Evolutionary conservation across 164 flowering plant species (phyloP), one percentile per base, ranked within the genome.

Genomic region (Buxus sempervirens): DNA sequence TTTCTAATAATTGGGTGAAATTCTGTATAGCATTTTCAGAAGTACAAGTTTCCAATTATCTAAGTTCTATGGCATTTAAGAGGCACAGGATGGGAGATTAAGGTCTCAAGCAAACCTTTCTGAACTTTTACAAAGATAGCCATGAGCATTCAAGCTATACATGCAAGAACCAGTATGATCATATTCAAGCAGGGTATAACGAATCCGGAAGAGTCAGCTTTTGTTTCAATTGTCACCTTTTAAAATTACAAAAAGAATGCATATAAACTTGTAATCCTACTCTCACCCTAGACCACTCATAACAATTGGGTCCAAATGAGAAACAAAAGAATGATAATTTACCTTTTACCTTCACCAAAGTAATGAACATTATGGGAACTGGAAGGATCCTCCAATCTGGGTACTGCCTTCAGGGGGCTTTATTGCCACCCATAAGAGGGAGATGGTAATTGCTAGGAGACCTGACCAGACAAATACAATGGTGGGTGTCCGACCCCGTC

Each of bases 401-500:
- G 63, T 62, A 62, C 21, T 68, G 2, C 78, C 83, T 0, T 82
- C 68, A 0, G 94, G 95, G 0, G 93, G 93, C 5, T 72, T 78
- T 64, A 93, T 86, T 8, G 95, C 88, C 21, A 90, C 93, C 95
- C 95, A 93, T 15, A 93, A 88, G 38, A 93, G 86, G 0, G 98
- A 93, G 15, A 93, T 85, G 27, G 85, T 82, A 63, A 93, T 87
- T 5, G 98, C 90, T 36, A 90, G 76, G 45, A 93, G 96, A 0
- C 96, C 96, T 0, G 98, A 82, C 98, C 96, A 93, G 8, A 93
- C 88, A 70, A 74, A 93, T 1, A 93, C 88, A 42, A 93, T 81
- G 0, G 96, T 90, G 0, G 98, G 98, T 0, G 93, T 89, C 66
- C 83, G 84, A 16, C 98, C 95, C 64, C 96, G 72, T 73, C 90